Evolutionary conservation across 768 basidiomycete genomes (phyloP).

Genomic region (Russula sp.): DNA sequence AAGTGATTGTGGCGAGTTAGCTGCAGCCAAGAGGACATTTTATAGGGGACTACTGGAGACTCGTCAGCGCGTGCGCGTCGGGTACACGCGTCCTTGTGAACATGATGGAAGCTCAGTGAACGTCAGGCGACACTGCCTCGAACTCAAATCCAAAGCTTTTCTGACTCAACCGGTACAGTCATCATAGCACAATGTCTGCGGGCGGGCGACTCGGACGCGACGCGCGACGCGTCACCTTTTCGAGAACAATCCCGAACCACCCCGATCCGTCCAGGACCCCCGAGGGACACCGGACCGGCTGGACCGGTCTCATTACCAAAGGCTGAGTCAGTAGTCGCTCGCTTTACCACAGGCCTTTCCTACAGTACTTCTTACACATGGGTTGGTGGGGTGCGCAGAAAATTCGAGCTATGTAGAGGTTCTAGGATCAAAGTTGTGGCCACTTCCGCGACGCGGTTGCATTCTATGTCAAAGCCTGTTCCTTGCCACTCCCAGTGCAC

Average conservation of each 20-base stretch:
- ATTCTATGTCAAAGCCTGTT: too few species aligned
- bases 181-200: too few species aligned
- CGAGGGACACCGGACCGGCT: too few species aligned
- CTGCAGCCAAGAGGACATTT: neutral
- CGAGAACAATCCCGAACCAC: constrained; percentile 1
- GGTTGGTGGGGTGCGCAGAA: too few species aligned
- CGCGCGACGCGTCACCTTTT: neutral
- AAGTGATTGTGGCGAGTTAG: neutral
- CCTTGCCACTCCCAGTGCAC: too few species aligned
- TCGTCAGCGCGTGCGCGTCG: constrained; percentile 21
- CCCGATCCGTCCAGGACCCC: neutral
- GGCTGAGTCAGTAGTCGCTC: too few species aligned
- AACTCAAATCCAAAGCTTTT: neutral
- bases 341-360: too few species aligned
- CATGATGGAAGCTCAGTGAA: neutral
- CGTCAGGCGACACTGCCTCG: neutral
- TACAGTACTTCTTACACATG: too few species aligned
- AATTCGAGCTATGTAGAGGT: too few species aligned
- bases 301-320: too few species aligned
- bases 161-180: neutral
- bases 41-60: neutral
- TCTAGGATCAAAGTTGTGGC: too few species aligned
- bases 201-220: neutral
- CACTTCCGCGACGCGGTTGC: too few species aligned
- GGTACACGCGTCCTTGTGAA: constrained; percentile 11